Percentiles rank a stretch among this genome's conserved stretches.
phyloP scores from a whole-genome alignment of 2,329 filamentous ascomycete species.

The Colletotrichum sp. region DNA sequence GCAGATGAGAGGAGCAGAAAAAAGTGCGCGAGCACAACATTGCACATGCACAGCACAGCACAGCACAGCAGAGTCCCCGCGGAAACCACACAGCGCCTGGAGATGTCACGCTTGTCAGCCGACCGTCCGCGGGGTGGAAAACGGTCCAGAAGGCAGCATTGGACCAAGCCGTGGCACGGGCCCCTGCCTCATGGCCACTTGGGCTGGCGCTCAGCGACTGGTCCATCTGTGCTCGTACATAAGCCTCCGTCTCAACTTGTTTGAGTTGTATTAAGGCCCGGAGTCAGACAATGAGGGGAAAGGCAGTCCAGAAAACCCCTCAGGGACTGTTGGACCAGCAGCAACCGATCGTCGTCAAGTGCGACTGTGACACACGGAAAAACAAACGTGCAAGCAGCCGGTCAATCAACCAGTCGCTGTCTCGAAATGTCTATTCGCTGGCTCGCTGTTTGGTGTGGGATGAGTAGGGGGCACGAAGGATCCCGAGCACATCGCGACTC shows the following conservation, averaged over 20 bases:
- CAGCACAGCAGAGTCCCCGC: background rate
- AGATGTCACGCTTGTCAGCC: constrained; percentile 12
- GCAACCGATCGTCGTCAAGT: background rate
- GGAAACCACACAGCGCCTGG: background rate
- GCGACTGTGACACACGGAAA: background rate
- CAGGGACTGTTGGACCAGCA: background rate
- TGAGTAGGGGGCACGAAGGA: background rate
- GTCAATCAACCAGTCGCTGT: background rate
- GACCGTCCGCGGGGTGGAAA: background rate
- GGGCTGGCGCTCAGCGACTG: background rate
- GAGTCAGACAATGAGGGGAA: constrained; percentile 11
- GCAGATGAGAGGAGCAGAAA: background rate
- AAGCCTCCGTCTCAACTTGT: constrained; percentile 21
- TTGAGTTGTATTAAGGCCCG: constrained; percentile 18
- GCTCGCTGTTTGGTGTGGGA: background rate
- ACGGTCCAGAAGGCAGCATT: background rate
- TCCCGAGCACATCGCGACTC: background rate
- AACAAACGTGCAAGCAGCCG: background rate
- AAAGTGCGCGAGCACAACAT: background rate
- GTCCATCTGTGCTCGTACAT: constrained; percentile 12
- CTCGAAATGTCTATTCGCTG: background rate
- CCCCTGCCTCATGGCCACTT: constrained; percentile 13
- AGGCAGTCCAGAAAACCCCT: background rate
- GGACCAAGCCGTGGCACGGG: background rate
- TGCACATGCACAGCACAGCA: background rate